Base-by-base conservation (phyloP, 371 early-diverging fungal species). In the Rhizomucor pusillus region DNA sequence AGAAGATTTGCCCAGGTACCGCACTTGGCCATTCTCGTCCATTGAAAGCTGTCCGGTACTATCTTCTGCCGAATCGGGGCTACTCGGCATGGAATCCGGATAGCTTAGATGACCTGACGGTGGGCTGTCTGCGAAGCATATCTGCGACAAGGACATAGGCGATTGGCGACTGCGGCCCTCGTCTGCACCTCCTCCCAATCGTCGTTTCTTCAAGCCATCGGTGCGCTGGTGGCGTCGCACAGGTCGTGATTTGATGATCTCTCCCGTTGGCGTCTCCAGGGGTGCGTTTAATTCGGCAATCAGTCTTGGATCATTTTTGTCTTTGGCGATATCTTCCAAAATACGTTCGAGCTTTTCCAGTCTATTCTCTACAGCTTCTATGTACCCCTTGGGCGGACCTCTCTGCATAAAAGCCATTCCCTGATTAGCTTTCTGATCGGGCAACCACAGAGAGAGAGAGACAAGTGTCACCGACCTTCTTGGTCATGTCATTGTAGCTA, bases 341-440 rank as follows among this genome's bases (percentile, higher is more conserved):
- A 85, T 56, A 19, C 67, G 73, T 50, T 88, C 89, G 45, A 84
- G 59, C 44, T 77, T 79, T 55, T 80, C 80, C 37, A 88, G 62
- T 35, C 87, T 66, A 52, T 77, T 79, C 53, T 89, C 89, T 23
- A 89, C 85, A 6, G 82, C 87, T 55, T 87, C 87, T 25, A 89
- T 87, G 56, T 89, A 87, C 22, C 89, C 89, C 66, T 85, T 85
- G 10, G 85, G 82, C 13, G 85, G 86, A 13, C 84, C 84, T 20
- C 84, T 68, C 77, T 83, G 47, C 14, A 33, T n/a, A 44, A n/a
- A 54, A 39, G n/a, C 19, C 41, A n/a, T n/a, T n/a, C n/a, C n/a
- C n/a, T n/a, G n/a, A n/a, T n/a, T n/a, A n/a, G n/a, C n/a, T n/a
- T n/a, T n/a, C n/a, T n/a, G n/a, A n/a, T n/a, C n/a, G n/a, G n/a